phyloP scores from a whole-genome alignment of 2,329 filamentous ascomycete species.

The Ascochyta clinopodiicola region DNA sequence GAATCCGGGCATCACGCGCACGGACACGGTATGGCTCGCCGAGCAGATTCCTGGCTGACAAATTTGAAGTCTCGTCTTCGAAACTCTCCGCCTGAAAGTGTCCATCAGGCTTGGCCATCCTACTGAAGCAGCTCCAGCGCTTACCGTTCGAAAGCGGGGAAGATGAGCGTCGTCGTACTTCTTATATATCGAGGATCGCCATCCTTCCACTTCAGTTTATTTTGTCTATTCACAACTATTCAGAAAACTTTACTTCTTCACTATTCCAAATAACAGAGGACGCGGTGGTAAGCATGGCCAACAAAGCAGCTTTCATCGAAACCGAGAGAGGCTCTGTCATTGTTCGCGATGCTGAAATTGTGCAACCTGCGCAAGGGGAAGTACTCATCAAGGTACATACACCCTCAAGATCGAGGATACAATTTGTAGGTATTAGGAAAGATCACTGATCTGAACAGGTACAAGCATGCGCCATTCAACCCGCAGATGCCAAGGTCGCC shows the following conservation, averaged over 20 bases:
- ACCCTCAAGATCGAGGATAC: too few species aligned
- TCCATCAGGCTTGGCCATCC: neutral
- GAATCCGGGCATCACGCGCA: too few species aligned
- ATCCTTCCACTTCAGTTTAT: neutral
- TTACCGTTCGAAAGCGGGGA: neutral
- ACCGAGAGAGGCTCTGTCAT: constrained; percentile 19
- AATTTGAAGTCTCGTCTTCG: neutral
- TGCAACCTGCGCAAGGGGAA: constrained; percentile 24
- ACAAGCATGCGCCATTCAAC: constrained; percentile 33
- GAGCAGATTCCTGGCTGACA: too few species aligned
- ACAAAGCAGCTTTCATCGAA: constrained; percentile 28
- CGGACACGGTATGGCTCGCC: too few species aligned
- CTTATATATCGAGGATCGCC: neutral
- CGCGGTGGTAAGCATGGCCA: constrained; percentile 18
- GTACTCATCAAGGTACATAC: constrained; percentile 27
- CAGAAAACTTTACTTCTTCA: too few species aligned
- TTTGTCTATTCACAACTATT: too few species aligned
- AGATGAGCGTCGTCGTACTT: too few species aligned
- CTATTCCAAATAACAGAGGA: too few species aligned
- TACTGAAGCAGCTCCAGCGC: neutral
- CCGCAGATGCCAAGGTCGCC: constrained; percentile 37
- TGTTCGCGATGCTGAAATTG: constrained; percentile 25
- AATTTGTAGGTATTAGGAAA: too few species aligned
- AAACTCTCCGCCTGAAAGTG: neutral
- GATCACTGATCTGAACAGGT: constrained; percentile 11